Conservation (phyloP, 306 rosid species). For the Quercus wislizeni region DNA sequence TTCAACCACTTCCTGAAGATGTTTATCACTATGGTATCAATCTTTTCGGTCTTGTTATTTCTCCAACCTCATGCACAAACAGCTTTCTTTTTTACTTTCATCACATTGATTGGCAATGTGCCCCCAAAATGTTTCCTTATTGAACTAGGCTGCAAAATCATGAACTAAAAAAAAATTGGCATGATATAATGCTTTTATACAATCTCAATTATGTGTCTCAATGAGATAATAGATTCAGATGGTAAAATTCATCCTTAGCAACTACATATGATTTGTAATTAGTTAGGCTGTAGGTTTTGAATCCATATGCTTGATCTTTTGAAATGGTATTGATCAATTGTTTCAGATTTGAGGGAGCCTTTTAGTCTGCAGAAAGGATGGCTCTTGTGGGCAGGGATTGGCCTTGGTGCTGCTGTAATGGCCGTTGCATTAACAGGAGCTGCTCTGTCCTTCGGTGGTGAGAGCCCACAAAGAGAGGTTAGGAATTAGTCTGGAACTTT, state of each 20-base stretch:
- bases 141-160: not conserved
- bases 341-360: constrained; percentile 82
- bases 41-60: constrained; percentile 8
- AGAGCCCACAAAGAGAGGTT: constrained; percentile 86
- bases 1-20: constrained; percentile 77
- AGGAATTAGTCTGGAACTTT: constrained; percentile 10
- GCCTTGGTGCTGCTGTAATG: constrained; percentile 74
- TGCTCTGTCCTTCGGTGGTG: constrained; percentile 58
- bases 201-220: not conserved
- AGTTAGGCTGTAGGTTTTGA: constrained; percentile 13
- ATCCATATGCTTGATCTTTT: not conserved
- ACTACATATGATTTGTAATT: constrained; percentile 1
- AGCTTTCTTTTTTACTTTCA: not conserved
- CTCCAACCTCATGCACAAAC: not conserved
- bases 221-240: not conserved
- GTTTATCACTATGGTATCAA: constrained; percentile 73
- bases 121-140: not conserved
- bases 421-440: constrained; percentile 75
- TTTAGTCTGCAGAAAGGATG: constrained; percentile 82
- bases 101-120: not conserved
- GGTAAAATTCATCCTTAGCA: not conserved
- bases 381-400: constrained; percentile 96
- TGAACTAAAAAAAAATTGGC: not conserved
- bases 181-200: not conserved
- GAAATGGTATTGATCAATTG: constrained; percentile 13